phyloP scores from a whole-genome alignment of 2,329 filamentous ascomycete genomes.

The Aureobasidium sp. region DNA sequence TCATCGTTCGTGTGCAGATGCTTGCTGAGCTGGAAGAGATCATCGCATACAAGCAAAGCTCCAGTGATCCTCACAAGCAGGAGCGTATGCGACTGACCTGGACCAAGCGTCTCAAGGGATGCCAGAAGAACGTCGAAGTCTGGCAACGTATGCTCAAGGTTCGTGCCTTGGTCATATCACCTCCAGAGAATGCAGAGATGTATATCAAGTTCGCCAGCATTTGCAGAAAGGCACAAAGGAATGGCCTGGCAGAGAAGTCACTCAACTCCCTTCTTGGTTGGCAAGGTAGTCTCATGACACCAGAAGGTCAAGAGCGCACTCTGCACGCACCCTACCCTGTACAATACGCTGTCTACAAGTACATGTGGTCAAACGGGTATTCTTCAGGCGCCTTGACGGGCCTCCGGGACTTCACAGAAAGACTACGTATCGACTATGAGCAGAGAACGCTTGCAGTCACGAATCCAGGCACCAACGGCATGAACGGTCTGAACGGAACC shows the following conservation, averaged over 20 bases:
- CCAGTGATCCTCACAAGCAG: conserved; percentile 71
- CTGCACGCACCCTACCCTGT: conserved; percentile 62
- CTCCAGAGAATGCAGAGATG: conserved; percentile 94
- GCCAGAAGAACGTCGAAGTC: conserved; percentile 93
- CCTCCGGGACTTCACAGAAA: conserved; percentile 53
- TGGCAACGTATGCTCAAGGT: conserved; percentile 99
- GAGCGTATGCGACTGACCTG: conserved; percentile 87
- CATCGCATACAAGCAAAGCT: conserved; percentile 91
- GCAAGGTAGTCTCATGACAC: conserved; percentile 41
- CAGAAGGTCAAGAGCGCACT: conserved; percentile 44
- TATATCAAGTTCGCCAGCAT: conserved; percentile 99
- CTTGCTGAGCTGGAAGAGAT: conserved; percentile 96
- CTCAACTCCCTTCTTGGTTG: conserved; percentile 76
- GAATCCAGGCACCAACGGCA: conserved; percentile 32
- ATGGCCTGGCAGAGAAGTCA: conserved; percentile 91
- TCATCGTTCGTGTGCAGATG: conserved; percentile 99
- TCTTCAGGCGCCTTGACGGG: conserved; percentile 55
- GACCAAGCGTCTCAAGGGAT: conserved; percentile 90
- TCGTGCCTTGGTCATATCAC: conserved; percentile 81
- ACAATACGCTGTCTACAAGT: conserved; percentile 95
- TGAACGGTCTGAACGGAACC: conserved; percentile 30
- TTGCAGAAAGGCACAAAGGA: conserved; percentile 90
- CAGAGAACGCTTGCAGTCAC: conserved; percentile 28
- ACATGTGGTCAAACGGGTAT: conserved; percentile 77
- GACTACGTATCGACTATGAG: conserved; percentile 51